These are phyloP conservation scores for Aulographum hederae DNA, from an alignment of 2,329 filamentous ascomycete species.

Conservation along the genomic window DNA sequence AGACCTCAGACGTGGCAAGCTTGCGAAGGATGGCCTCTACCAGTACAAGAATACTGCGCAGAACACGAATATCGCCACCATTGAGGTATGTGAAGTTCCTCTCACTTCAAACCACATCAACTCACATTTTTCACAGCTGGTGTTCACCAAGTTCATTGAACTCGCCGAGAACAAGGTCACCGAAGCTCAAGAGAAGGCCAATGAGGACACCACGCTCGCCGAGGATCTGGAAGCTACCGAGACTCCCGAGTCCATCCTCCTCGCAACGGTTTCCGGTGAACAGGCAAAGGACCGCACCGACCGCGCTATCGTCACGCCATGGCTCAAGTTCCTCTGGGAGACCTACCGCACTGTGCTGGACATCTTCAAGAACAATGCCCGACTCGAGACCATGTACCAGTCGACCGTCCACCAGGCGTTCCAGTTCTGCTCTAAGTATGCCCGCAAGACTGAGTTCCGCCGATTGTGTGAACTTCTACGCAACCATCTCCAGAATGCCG, in stretches of 20 bases:
- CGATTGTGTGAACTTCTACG: constrained; percentile 93
- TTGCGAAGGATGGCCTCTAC: constrained; percentile 95
- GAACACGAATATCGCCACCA: constrained; percentile 95
- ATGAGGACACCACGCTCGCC: constrained; percentile 69
- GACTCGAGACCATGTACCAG: constrained; percentile 95
- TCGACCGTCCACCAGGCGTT: constrained; percentile 95
- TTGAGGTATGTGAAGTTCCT: constrained; percentile 46
- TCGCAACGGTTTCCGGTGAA: constrained; percentile 94
- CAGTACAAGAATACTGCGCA: constrained; percentile 99
- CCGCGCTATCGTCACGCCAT: constrained; percentile 92
- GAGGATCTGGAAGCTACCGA: constrained; percentile 95
- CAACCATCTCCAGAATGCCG: constrained; percentile 96
- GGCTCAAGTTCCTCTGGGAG: constrained; percentile 99
- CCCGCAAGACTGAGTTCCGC: constrained; percentile 97
- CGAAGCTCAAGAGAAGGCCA: constrained; percentile 86
- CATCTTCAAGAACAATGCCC: constrained; percentile 97
- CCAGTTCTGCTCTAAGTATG: constrained; percentile 96
- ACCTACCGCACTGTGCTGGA: constrained; percentile 96
- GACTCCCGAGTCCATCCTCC: constrained; percentile 92
- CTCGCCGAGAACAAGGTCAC: constrained; percentile 92
- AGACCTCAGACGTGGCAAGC: constrained; percentile 93
- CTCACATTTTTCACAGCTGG: constrained; percentile 30
- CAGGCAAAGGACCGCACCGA: constrained; percentile 95
- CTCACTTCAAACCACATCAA: constrained; percentile 1
- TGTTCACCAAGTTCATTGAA: constrained; percentile 96